Evolutionary conservation across 129 eudicot species (phyloP), one percentile per base, ranked within the genome.

Genomic region (Centrapalus pauciflorus): DNA sequence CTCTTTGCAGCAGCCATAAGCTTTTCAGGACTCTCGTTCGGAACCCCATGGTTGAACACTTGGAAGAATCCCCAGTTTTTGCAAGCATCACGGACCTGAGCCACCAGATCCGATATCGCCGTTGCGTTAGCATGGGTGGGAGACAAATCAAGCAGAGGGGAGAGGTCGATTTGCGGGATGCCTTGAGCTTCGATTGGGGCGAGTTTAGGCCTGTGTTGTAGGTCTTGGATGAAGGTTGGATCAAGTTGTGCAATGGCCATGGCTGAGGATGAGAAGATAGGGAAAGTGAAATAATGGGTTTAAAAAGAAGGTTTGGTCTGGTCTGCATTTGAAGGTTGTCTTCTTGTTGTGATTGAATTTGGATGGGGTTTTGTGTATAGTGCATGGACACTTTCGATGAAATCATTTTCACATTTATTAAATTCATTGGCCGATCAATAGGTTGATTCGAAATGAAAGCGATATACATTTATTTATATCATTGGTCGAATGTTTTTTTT

Each of bases 171-270:
- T 17, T 80, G 30, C 0, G 89, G 89, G 63, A 88, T 80, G 54
- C 76, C 77, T 58, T 76, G 74, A 8, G 89, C 87, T 54, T 88
- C 85, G 10, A 8, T 78, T 3, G 63, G n/a, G 17, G 54, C 7
- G 17, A 33, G 82, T 58, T 89, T 86, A n/a, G 95, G 95, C 77
- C 96, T 77, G 87, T 89, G 96, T 17, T 89, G 84, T 34, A 28
- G 58, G 51, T 77, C 84, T 69, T 89, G 94, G 73, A 86, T 74
- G 79, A 83, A 89, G 14, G 77, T 76, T 40, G 79, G 79, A 75
- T 85, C 95, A 11, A 89, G 66, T 68, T 82, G 83, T 69, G 75
- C 78, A 85, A 75, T 79, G 66, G 67, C 64, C 58, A 41, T 71
- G 76, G 67, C 12, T 55, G 32, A 24, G 40, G 55, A 50, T 32